Base-by-base conservation (phyloP, 306 rosid genomes). In the Vicia villosa region DNA sequence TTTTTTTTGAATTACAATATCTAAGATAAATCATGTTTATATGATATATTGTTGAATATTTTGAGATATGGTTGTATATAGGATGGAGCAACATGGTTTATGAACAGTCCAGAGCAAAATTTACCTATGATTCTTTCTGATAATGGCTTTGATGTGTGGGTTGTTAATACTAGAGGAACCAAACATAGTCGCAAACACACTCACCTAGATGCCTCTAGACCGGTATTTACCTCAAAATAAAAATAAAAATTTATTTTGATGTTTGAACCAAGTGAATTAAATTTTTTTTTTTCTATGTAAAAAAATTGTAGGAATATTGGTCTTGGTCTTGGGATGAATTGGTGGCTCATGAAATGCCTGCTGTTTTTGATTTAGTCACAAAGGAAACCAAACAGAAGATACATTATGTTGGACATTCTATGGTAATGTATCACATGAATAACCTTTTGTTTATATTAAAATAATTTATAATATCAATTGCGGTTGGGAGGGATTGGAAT, bases 301-400 rank as follows among this genome's bases (percentile, higher is more conserved):
- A 80, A 21, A 19, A 12, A 76, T 71, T 1, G n/a, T 79, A 91
- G 97, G 72, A n/a, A 0, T 93, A 65, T 52, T 93, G 98, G 98
- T 19, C 83, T 10, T 93, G 96, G 96, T 79, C 93, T 0, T 93
- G 87, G 86, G 98, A 93, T 72, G 93, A 90, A 49, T 50, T 93
- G 45, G 90, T 68, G 40, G 3, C 54, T 40, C 78, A 77, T 74
- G 98, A 93, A 59, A 74, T 93, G 24, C 96, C 98, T 0, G 91
- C 96, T 0, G 57, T 88, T 56, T 88, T 93, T 49, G 71, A 88
- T 61, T 72, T 56, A 26, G 93, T 93, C 40, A 81, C 47, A 51
- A 73, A 15, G 40, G 74, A 86, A 79, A 84, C 98, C 14, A 83
- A 78, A 30, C 92, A 82, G 58, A 89, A 85, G 85, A 77, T 82